These are phyloP conservation scores for Bidens hawaiensis DNA, from an alignment of 140 eudicot genomes.

Conservation along the genomic window DNA sequence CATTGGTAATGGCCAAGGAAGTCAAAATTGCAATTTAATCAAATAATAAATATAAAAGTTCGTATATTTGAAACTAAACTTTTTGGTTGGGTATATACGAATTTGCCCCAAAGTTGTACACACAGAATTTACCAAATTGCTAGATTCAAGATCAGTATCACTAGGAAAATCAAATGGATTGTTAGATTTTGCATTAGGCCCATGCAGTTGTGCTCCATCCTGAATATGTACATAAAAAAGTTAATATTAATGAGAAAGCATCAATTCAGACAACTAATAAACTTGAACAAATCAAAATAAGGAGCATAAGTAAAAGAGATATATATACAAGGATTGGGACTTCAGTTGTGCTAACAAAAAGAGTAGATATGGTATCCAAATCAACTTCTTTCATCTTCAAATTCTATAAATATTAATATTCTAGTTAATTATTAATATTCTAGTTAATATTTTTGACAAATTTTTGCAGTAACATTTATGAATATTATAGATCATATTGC, in stretches of 20 bases:
- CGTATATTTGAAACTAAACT: no score
- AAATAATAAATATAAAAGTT: no score
- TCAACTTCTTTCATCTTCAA: slow-evolving; percentile 20
- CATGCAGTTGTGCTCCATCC: slow-evolving; percentile 43
- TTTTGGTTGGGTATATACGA: background rate
- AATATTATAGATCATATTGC: no score
- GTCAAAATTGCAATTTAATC: background rate
- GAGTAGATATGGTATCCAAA: slow-evolving; percentile 17
- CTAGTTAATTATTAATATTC: no score
- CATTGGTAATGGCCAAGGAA: background rate
- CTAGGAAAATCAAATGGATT: slow-evolving; percentile 82
- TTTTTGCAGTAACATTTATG: no score
- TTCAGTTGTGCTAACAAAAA: slow-evolving; percentile 21
- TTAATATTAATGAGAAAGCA: background rate
- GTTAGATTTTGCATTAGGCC: slow-evolving; percentile 42
- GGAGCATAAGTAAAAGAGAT: background rate
- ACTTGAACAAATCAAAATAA: background rate
- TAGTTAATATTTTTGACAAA: no score
- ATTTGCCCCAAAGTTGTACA: background rate
- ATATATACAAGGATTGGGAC: slow-evolving; percentile 25
- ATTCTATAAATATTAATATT: slow-evolving; percentile 22
- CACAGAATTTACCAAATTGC: slow-evolving; percentile 50
- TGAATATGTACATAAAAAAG: slow-evolving; percentile 7
- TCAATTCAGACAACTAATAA: background rate
- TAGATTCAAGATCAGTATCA: slow-evolving; percentile 53